Base-by-base conservation (phyloP, 2,329 filamentous ascomycete genomes). In the Aspergillus phoenicis region DNA sequence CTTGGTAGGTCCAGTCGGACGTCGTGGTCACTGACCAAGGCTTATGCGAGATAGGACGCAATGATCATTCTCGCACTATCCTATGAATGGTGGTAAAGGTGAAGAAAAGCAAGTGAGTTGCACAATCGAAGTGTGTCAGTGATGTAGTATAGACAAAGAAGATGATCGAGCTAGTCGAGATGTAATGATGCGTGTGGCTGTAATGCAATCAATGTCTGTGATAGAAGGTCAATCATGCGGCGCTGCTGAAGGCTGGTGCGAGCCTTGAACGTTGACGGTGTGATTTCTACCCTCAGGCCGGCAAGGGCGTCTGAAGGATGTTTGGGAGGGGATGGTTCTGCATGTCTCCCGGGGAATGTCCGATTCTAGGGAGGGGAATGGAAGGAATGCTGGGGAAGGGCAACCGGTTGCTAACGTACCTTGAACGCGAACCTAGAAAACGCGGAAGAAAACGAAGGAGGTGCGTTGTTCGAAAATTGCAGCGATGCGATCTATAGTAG, bases 21-120 rank as follows among this genome's bases (percentile, higher is more conserved):
- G 61, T 59, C 61, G 57, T 64, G 71, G 70, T 73, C 73, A 70
- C 66, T 61, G 71, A 75, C 72, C 72, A 64, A 54, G 62, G 64
- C 68, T 75, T 70, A 75, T 59, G 59, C 64, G 64, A 61, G 56
- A 54, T 58, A 55, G 58, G 59, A 62, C 61, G 57, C 69, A 71
- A 65, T 69, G 65, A 63, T 66, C 73, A 75, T 75, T 48, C 62
- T 72, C 68, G 63, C 41, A 28, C 41, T 47, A 26, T 13, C 22
- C 38, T 11, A 52, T 49, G 20, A 54, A 39, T 8, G 30, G n/a
- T 20, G 48, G 39, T 7, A 28, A 26, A 52, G 17, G 24, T 13
- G n/a, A n/a, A 20, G 33, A 36, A 13, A 33, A 36, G 33, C 11
- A 36, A 36, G 33, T 36, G 33, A 13, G 33, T 36, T 36, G 33